Evolutionary conservation across 208 protist species (phyloP), one percentile per base, ranked within the genome.

Genomic region (Leishmania braziliensis): DNA sequence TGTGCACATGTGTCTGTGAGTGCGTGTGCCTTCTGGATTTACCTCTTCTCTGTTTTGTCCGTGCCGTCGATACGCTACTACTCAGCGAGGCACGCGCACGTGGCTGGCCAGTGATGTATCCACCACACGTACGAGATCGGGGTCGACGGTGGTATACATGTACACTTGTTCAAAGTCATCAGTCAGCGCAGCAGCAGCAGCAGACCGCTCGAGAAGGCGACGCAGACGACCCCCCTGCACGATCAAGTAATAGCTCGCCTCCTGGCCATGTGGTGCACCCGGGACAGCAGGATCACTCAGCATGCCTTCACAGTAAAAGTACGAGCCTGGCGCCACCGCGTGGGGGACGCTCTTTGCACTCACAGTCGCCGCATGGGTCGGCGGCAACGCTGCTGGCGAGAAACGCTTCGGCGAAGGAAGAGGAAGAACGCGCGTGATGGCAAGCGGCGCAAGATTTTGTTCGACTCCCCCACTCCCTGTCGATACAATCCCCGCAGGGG

Each of bases 101-200:
- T 54, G 46, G 39, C 1, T 73, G 46, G 69, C 23, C 20, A n/a
- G 5, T 29, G 43, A 73, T 29, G 46, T 46, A 54, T 26, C 51
- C 72, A 29, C 46, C 29, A 62, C 72, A 48, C 51, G 72, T 14
- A 76, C 72, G 33, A 76, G 72, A 63, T 29, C 33, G 18, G 72
- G 72, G 51, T 76, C 48, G n/a, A 76, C 72, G 29, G 51, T 46
- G 72, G 72, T 18, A 46, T 76, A 76, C 51, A 76, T n/a, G 72
- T 48, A 76, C 29, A 76, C 72, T 43, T 62, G 43, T 53, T 76
- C 72, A 1, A 10, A 12, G 18, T 5, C 72, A 6, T 54, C 53
- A 8, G 72, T 62, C 51, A 29, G 43, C 29, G 51, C 48, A 23
- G 29, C 16, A 5, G 29, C 29, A 5, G 8, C n/a, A 62, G 39